phyloP scores from a whole-genome alignment of 1,284 basidiomycete species.

The Microbotryomycetes sp. region DNA sequence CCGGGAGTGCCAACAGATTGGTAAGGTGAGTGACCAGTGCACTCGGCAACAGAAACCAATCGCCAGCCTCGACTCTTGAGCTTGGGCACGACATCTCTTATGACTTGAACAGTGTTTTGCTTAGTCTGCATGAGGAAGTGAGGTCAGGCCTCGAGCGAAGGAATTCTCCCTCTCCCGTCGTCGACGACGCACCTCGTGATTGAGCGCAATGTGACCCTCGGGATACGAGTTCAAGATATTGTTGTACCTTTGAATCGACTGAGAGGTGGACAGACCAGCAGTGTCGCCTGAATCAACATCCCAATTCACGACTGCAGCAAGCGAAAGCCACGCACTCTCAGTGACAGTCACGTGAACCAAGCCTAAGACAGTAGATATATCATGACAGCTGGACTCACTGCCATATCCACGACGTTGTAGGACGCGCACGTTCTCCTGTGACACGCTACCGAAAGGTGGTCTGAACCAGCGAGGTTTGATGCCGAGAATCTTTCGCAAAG shows the following conservation, averaged over 20 bases:
- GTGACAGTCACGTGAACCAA: too few relatives aligned
- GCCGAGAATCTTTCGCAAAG: conserved; percentile 39
- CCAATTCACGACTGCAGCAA: conserved; percentile 27
- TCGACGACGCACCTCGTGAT: conserved; percentile 25
- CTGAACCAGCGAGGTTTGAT: conserved; percentile 37
- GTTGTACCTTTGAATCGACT: conserved; percentile 20
- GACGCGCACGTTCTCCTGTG: conserved; percentile 26
- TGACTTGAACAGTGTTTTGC: conserved; percentile 20
- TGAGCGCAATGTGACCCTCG: conserved; percentile 22
- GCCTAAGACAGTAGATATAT: not conserved
- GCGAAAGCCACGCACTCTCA: not conserved
- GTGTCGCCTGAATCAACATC: conserved; percentile 33
- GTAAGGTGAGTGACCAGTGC: conserved; percentile 32
- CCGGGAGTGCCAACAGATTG: conserved; percentile 28
- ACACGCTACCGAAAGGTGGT: conserved; percentile 32
- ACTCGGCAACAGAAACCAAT: conserved; percentile 31
- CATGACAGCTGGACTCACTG: not conserved
- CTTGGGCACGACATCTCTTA: conserved; percentile 26
- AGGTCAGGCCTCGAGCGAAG: not conserved
- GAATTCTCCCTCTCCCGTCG: too few relatives aligned
- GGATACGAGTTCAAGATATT: conserved; percentile 8
- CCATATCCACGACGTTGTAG: conserved; percentile 36
- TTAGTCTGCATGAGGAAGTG: conserved; percentile 11
- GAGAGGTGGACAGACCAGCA: conserved; percentile 6
- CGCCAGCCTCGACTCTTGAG: conserved; percentile 1